phyloP scores from a whole-genome alignment of 768 basidiomycete genomes.

The Flagelloscypha sp. region DNA sequence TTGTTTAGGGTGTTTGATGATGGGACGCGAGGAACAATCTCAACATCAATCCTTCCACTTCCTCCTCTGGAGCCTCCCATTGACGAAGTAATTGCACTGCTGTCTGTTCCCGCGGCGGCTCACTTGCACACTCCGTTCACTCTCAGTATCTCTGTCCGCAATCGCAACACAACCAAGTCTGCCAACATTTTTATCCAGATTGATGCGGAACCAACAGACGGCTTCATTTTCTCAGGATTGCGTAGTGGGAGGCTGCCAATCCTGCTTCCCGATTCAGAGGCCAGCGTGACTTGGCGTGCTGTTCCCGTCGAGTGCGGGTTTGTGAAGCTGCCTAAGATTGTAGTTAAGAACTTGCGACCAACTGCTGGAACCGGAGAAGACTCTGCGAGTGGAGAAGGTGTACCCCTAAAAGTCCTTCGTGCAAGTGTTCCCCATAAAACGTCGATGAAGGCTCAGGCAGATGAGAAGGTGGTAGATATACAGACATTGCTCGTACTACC shows the following conservation, averaged over 20 bases:
- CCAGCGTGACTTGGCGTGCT: constrained; percentile 55
- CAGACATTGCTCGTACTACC: too few relatives aligned
- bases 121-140: constrained; percentile 53
- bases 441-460: too few relatives aligned
- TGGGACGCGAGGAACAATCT: constrained; percentile 34
- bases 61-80: constrained; percentile 54
- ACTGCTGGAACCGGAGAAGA: too few relatives aligned
- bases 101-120: constrained; percentile 54
- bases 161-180: constrained; percentile 52
- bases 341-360: constrained; percentile 40
- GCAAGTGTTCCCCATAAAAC: too few relatives aligned
- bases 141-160: constrained; percentile 55
- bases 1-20: constrained; percentile 35
- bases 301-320: constrained; percentile 72
- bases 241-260: constrained; percentile 58
- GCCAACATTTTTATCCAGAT: constrained; percentile 66
- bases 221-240: constrained; percentile 78
- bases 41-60: constrained; percentile 46
- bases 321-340: constrained; percentile 52
- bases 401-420: too few relatives aligned
- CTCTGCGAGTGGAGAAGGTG: too few relatives aligned
- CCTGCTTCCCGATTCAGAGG: constrained; percentile 68
- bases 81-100: constrained; percentile 57
- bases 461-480: too few relatives aligned
- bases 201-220: constrained; percentile 56